Evolutionary conservation across 2,329 filamentous ascomycete genomes (phyloP).

Genomic region (Emmonsiellopsis sp.): DNA sequence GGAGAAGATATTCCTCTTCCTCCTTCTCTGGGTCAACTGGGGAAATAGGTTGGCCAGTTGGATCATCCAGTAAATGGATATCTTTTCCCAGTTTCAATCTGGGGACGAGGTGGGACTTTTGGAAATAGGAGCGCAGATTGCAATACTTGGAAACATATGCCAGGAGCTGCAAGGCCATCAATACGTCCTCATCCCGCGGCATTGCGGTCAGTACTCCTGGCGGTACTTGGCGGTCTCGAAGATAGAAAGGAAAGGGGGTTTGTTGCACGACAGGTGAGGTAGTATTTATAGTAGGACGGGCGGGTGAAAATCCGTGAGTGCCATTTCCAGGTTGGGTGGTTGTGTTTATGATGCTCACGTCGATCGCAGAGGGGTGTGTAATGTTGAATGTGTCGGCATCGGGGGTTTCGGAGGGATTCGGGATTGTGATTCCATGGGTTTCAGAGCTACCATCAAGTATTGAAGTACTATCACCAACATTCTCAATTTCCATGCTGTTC

Average conservation of each 20-base stretch:
- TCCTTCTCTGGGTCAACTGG: conserved; percentile 40
- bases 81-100: conserved; percentile 83
- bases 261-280: conserved; percentile 64
- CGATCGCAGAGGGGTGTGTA: conserved; percentile 71
- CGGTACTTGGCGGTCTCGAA: conserved; percentile 62
- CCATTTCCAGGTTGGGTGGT: conserved; percentile 58
- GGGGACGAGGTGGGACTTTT: conserved; percentile 86
- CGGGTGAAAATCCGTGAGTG: conserved; percentile 63
- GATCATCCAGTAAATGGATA: conserved; percentile 67
- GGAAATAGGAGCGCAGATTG: conserved; percentile 89
- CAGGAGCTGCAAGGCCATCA: conserved; percentile 94
- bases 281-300: conserved; percentile 49
- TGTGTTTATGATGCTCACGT: conserved; percentile 71
- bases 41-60: conserved; percentile 36
- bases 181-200: conserved; percentile 92
- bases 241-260: conserved; percentile 66
- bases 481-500: conserved; percentile 73
- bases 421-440: conserved; percentile 64
- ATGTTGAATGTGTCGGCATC: conserved; percentile 91
- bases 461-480: conserved; percentile 73
- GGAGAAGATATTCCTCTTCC: conserved; percentile 78
- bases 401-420: conserved; percentile 72
- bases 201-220: conserved; percentile 76
- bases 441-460: conserved; percentile 64
- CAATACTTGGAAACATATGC: conserved; percentile 99